These are phyloP conservation scores for Cryptosporidium tyzzeri DNA, from an alignment of 169 alveolate genomes.

Conservation along the genomic window DNA sequence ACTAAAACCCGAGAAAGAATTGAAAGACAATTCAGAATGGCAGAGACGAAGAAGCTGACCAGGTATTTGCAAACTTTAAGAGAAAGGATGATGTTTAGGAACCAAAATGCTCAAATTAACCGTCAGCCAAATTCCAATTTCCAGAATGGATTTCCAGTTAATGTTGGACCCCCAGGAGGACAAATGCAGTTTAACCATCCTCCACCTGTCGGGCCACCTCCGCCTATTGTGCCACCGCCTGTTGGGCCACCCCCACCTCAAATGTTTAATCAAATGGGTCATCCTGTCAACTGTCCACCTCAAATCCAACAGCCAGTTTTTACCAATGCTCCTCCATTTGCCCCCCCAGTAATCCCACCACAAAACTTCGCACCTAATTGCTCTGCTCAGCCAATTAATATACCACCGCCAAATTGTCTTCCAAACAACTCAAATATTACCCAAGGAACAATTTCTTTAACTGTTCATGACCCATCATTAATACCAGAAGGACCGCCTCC, in stretches of 20 bases:
- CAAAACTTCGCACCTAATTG: not conserved
- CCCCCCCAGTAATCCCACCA: conserved; percentile 51
- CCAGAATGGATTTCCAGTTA: conserved; percentile 24
- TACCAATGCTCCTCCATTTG: conserved; percentile 1
- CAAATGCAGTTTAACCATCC: conserved; percentile 17
- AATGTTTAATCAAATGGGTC: conserved; percentile 11
- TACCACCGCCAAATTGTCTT: conserved; percentile 23
- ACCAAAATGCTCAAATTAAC: conserved; percentile 6
- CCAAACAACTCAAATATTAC: conserved; percentile 23
- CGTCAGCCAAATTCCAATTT: conserved; percentile 20
- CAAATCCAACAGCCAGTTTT: conserved; percentile 23
- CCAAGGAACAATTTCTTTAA: conserved; percentile 61
- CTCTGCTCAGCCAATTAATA: not conserved
- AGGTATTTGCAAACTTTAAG: conserved; percentile 50
- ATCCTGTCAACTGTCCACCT: conserved; percentile 27
- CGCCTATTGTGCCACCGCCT: not conserved
- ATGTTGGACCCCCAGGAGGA: not conserved
- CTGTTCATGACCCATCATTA: conserved; percentile 41
- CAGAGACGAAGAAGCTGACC: conserved; percentile 52
- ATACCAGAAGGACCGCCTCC: conserved; percentile 76
- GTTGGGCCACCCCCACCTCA: conserved; percentile 1
- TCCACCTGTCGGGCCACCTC: conserved; percentile 18
- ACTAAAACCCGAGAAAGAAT: conserved; percentile 69
- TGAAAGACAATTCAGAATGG: conserved; percentile 71
- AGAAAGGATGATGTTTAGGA: conserved; percentile 69